Conservation (phyloP, 176 grass and related monocot species). For the Musa troglodytarum region DNA sequence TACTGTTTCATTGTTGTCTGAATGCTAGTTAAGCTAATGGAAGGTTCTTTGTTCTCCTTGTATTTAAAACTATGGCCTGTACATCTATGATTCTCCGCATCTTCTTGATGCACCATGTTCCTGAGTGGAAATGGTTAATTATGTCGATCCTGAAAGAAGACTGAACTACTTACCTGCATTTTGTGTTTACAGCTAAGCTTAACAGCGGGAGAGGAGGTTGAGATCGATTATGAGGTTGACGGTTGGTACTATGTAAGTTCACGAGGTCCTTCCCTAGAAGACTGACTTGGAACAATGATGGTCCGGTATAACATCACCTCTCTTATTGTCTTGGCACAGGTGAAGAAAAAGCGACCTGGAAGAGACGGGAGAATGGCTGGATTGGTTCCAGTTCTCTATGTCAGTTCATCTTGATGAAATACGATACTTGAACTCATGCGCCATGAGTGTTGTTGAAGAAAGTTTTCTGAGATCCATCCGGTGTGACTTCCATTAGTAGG, state of each 20-base stretch:
- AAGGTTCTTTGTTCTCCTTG: too few species aligned
- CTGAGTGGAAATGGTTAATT: not conserved
- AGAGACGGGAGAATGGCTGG: slow-evolving; percentile 90
- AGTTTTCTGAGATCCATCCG: not conserved
- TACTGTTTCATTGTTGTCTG: not conserved
- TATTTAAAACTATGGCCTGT: too few species aligned
- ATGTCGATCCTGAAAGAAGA: not conserved
- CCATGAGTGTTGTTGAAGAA: not conserved
- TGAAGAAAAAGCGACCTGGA: slow-evolving; percentile 97
- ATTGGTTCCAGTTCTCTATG: slow-evolving; percentile 89
- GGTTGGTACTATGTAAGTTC: slow-evolving; percentile 98
- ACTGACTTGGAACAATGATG: not conserved
- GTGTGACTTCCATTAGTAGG: not conserved
- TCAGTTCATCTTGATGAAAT: slow-evolving; percentile 47
- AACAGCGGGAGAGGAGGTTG: slow-evolving; percentile 84
- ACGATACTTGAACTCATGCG: not conserved
- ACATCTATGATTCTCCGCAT: not conserved
- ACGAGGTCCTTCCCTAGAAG: not conserved
- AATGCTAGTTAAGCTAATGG: not conserved
- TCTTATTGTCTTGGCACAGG: slow-evolving; percentile 33
- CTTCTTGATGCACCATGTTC: not conserved
- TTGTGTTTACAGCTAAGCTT: slow-evolving; percentile 65
- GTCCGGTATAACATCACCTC: not conserved
- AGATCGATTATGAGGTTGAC: slow-evolving; percentile 96
- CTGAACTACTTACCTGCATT: slow-evolving; percentile 19